Evolutionary conservation across 2,329 filamentous ascomycete species (phyloP).

Genomic region (Cryphonectria naterciae): DNA sequence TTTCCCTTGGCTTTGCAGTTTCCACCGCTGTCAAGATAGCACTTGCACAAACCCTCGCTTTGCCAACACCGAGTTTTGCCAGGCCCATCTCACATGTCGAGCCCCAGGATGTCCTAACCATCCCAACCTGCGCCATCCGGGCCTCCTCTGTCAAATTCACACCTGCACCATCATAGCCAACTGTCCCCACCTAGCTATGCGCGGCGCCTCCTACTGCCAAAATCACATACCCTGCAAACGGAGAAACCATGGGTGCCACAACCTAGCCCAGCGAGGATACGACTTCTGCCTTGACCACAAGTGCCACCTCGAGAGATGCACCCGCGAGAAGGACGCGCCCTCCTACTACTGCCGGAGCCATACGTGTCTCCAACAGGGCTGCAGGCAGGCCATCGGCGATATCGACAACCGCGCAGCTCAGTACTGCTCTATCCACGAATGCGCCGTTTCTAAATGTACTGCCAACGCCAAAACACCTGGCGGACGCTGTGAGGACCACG

Average conservation of each 20-base stretch:
- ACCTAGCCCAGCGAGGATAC: slow-evolving; percentile 7
- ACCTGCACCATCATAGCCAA: slow-evolving; percentile 16
- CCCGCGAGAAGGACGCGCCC: slow-evolving; percentile 2
- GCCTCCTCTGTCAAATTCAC: slow-evolving; percentile 22
- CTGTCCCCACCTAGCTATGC: slow-evolving; percentile 13
- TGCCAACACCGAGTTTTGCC: slow-evolving; percentile 9
- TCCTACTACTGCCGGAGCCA: slow-evolving; percentile 26
- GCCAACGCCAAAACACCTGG: slow-evolving; percentile 8
- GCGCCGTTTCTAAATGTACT: slow-evolving; percentile 7
- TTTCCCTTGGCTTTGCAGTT: slow-evolving; percentile 21
- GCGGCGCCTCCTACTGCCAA: slow-evolving; percentile 7
- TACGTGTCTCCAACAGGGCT: slow-evolving; percentile 17
- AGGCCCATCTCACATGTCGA: slow-evolving; percentile 26
- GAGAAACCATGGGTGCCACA: slow-evolving; percentile 14
- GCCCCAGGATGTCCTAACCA: slow-evolving; percentile 13
- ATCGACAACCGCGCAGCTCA: slow-evolving; percentile 17
- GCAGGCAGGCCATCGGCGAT: slow-evolving; percentile 21
- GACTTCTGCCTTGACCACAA: slow-evolving; percentile 22
- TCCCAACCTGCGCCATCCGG: slow-evolving; percentile 6
- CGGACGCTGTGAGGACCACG: slow-evolving; percentile 20
- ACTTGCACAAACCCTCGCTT: slow-evolving; percentile 9
- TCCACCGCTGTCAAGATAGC: slow-evolving; percentile 16
- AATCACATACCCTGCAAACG: slow-evolving; percentile 20
- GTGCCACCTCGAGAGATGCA: slow-evolving; percentile 24
- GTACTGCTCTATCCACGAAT: slow-evolving; percentile 27